Evolutionary conservation across 139 green algal genomes (phyloP).

Genomic region (Coelastrella sp.): DNA sequence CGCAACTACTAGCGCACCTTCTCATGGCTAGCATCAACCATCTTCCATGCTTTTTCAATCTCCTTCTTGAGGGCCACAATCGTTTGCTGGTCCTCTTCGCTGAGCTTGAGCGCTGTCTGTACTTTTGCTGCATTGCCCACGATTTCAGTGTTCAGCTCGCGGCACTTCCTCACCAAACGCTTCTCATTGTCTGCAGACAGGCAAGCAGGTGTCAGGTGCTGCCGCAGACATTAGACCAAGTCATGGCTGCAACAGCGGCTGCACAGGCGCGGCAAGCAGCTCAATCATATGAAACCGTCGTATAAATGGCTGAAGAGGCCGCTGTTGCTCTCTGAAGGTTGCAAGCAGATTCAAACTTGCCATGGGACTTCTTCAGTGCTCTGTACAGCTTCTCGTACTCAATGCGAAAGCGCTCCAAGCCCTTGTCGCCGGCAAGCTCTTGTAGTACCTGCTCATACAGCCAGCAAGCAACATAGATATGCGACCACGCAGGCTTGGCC

Average conservation of each 20-base stretch:
- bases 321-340: background rate
- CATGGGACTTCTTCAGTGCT: constrained; percentile 90
- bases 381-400: constrained; percentile 95
- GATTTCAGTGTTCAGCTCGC: constrained; percentile 92
- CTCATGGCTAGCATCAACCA: constrained; percentile 89
- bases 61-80: constrained; percentile 92
- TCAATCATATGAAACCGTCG: background rate
- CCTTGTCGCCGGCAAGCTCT: constrained; percentile 83
- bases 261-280: too few species aligned
- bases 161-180: constrained; percentile 88
- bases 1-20: constrained; percentile 64
- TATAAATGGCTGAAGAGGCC: background rate
- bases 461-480: background rate
- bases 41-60: constrained; percentile 94
- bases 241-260: too few species aligned
- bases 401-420: constrained; percentile 82
- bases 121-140: constrained; percentile 92
- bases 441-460: constrained; percentile 78
- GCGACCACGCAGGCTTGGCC: background rate
- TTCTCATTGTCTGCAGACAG: constrained; percentile 86
- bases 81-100: constrained; percentile 91
- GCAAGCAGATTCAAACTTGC: constrained; percentile 16
- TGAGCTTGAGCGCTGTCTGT: constrained; percentile 90
- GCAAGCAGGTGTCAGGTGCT: background rate
- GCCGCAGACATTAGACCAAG: background rate